Base-by-base conservation (phyloP, 2,329 filamentous ascomycete genomes). In the Arthrobotrys conoides region DNA sequence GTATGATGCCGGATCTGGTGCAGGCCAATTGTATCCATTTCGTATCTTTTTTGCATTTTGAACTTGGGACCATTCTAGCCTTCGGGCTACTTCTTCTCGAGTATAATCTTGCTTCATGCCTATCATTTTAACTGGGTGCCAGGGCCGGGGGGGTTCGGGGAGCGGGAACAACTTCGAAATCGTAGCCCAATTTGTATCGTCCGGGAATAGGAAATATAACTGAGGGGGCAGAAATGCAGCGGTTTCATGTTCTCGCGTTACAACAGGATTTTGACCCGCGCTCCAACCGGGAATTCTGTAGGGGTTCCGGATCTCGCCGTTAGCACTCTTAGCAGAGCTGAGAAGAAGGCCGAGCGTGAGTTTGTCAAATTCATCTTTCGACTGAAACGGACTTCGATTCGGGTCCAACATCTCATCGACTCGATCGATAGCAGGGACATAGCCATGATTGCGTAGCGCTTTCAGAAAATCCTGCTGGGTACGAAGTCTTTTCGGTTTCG, bases 371-470 rank as follows among this genome's bases (percentile, higher is more conserved):
- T 67, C 30, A 18, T 77, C 61, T 9, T 27, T 41, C 5, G 67
- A 22, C 20, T 77, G 73, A 30, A 24, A 66, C 1, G 73, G 73
- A 55, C 73, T 77, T n/a, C 67, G 59, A 30, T 67, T 63, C 61
- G 57, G 55, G 38, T 77, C 67, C n/a, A 77, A 20, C 73, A 77
- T 77, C 53, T 77, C 73, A 4, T 77, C 73, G 18, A 77, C 59
- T 4, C 73, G 61, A 33, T 77, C 67, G 8, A 77, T 27, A 10
- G 73, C 73, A 5, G 73, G 73, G 10, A 68, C 67, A 14, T 77
- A 77, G 20, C 73, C 73, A 41, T 64, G 38, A 0, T 48, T 4
- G 16, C 67, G 73, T 12, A 77, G 16, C 14, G 73, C 73, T 0
- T 36, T 24, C 6, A 67, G 22, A 20, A 51, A 53, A 14, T 77